phyloP scores from a whole-genome alignment of 2,329 filamentous ascomycete species.

The Fonsecaea multimorphosa region DNA sequence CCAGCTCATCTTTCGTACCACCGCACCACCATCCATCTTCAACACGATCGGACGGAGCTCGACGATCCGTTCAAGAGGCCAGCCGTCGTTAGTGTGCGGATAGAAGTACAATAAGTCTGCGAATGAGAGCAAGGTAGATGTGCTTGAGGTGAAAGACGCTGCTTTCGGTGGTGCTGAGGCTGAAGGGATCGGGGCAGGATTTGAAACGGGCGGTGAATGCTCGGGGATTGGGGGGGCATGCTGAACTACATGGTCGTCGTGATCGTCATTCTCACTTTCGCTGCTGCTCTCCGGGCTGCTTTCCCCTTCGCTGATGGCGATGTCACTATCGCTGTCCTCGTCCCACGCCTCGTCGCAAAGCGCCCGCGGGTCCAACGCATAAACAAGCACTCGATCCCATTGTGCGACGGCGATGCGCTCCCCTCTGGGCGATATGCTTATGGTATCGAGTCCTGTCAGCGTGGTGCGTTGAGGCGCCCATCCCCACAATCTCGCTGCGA shows the following conservation, averaged over 20 bases:
- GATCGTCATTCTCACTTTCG: not conserved
- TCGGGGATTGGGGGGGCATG: not conserved
- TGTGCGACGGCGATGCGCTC: slow-evolving; percentile 51
- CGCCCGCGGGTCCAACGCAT: slow-evolving; percentile 48
- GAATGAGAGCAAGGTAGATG: not conserved
- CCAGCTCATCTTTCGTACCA: slow-evolving; percentile 35
- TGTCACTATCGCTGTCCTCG: slow-evolving; percentile 16
- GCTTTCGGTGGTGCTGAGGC: slow-evolving; percentile 2
- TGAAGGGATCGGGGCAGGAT: not conserved
- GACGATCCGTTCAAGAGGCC: slow-evolving; percentile 24
- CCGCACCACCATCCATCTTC: slow-evolving; percentile 32
- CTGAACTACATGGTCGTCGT: not conserved
- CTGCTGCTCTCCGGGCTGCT: not conserved
- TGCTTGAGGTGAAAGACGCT: slow-evolving; percentile 3
- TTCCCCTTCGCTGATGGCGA: not conserved
- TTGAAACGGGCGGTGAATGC: not conserved
- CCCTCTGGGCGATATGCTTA: slow-evolving; percentile 42
- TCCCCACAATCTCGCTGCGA: slow-evolving; percentile 34
- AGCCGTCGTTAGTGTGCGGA: slow-evolving; percentile 15
- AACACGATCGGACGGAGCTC: slow-evolving; percentile 34
- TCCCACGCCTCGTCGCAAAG: slow-evolving; percentile 44
- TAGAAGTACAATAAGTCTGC: slow-evolving; percentile 22
- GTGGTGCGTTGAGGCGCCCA: slow-evolving; percentile 43
- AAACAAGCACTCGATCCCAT: slow-evolving; percentile 52
- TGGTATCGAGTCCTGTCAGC: slow-evolving; percentile 47